These are phyloP conservation scores for Phyllosticta ampelicida DNA, from an alignment of 2,329 filamentous ascomycete species.

Conservation along the genomic window DNA sequence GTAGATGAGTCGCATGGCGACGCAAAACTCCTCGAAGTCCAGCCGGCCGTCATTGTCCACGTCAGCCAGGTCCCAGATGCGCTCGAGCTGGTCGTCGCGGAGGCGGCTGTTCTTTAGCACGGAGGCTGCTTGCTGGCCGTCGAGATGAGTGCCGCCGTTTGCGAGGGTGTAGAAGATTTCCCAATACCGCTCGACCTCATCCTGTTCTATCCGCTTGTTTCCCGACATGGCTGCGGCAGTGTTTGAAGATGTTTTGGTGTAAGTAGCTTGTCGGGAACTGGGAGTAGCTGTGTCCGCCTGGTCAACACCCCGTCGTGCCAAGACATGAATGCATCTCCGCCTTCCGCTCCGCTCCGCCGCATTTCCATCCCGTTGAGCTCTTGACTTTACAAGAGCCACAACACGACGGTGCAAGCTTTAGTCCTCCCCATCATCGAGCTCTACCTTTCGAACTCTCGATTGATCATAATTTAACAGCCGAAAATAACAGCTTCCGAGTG, in stretches of 20 bases:
- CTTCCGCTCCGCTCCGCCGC: background rate
- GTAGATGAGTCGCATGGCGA: constrained; percentile 96
- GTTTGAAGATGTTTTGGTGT: background rate
- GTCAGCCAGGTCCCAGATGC: constrained; percentile 93
- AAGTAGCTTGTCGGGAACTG: background rate
- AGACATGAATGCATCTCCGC: background rate
- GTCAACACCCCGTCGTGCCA: background rate
- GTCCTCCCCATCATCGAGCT: too few species aligned
- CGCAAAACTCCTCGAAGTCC: constrained; percentile 99
- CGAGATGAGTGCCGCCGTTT: constrained; percentile 53
- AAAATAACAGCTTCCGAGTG: too few species aligned
- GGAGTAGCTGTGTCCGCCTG: background rate
- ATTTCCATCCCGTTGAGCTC: too few species aligned
- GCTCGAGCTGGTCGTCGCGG: constrained; percentile 77
- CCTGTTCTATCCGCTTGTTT: constrained; percentile 53
- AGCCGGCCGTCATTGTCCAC: constrained; percentile 95
- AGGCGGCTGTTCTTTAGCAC: constrained; percentile 65
- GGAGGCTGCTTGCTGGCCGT: constrained; percentile 57
- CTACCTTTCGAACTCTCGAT: too few species aligned
- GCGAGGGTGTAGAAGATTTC: constrained; percentile 64
- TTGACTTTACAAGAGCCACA: too few species aligned
- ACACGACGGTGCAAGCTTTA: too few species aligned
- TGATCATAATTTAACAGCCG: too few species aligned
- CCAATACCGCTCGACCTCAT: constrained; percentile 69
- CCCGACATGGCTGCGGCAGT: constrained; percentile 19